phyloP scores from a whole-genome alignment of 2,329 filamentous ascomycete species.

The Coccinonectria pachysandricola region DNA sequence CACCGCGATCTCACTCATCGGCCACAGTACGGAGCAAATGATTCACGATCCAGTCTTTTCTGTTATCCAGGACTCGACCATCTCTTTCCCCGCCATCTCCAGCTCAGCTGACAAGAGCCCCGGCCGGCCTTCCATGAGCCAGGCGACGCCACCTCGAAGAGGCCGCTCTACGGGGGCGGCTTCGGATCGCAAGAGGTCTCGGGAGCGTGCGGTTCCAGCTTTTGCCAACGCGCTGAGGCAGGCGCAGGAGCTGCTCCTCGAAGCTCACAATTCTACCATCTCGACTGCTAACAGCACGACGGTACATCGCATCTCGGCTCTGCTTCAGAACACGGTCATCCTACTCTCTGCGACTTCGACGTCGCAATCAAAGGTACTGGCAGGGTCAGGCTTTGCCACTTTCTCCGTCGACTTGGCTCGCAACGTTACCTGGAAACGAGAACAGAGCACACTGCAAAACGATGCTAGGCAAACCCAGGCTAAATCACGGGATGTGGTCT shows the following conservation, averaged over 20 bases:
- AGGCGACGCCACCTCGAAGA: conserved; percentile 27
- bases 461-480: conserved; percentile 3
- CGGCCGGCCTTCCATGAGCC: conserved; percentile 26
- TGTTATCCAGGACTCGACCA: conserved; percentile 82
- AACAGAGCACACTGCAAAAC: conserved; percentile 44
- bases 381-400: conserved; percentile 47
- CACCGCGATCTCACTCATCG: conserved; percentile 57
- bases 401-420: conserved; percentile 60
- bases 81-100: conserved; percentile 68
- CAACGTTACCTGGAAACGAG: conserved; percentile 56
- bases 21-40: conserved; percentile 62
- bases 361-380: conserved; percentile 32
- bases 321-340: conserved; percentile 55
- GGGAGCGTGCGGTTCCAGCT: conserved; percentile 20
- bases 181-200: conserved; percentile 18
- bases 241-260: conserved; percentile 55
- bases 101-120: conserved; percentile 28
- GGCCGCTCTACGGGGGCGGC: conserved; percentile 13
- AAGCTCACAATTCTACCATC: conserved; percentile 49
- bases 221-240: conserved; percentile 52
- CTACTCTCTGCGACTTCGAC: conserved; percentile 52
- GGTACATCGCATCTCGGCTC: conserved; percentile 52
- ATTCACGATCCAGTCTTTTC: conserved; percentile 75
- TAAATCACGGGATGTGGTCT: conserved; percentile 2
- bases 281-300: conserved; percentile 45